These are phyloP conservation scores for Penicillium odoratum DNA, from an alignment of 495 filamentous ascomycete species.

Conservation along the genomic window DNA sequence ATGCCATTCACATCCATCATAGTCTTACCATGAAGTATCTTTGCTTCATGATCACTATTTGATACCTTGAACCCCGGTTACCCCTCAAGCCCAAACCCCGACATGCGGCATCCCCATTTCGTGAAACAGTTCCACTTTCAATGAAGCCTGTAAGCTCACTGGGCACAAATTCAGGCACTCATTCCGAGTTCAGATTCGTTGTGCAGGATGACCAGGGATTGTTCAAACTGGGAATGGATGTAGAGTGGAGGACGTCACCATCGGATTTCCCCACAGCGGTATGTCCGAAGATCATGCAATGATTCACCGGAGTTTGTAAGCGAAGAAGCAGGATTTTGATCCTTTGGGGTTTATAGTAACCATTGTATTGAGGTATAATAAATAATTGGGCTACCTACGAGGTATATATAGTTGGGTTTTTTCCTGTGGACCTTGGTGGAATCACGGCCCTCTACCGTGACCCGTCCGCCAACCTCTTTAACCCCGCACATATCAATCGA, in stretches of 20 bases:
- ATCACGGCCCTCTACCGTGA: constrained; percentile 8
- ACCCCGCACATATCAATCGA: not conserved
- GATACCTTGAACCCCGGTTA: not conserved
- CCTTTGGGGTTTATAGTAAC: not conserved
- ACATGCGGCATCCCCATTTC: not conserved
- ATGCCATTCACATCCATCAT: not conserved
- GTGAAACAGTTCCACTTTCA: not conserved
- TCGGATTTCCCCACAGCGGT: constrained; percentile 7
- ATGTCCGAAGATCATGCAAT: not conserved
- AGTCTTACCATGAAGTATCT: not conserved
- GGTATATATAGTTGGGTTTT: not conserved
- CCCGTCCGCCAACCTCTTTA: not conserved
- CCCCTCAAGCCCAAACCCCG: constrained; percentile 1
- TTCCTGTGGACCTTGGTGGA: constrained; percentile 15
- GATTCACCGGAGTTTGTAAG: not conserved
- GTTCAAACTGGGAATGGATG: not conserved
- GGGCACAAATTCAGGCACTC: not conserved
- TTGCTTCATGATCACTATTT: not conserved
- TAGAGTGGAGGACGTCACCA: constrained; percentile 25
- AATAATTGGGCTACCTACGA: not conserved
- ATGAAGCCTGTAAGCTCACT: not conserved
- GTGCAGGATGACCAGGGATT: not conserved
- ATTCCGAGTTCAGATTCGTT: not conserved
- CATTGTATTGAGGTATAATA: not conserved
- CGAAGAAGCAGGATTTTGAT: not conserved